These are phyloP conservation scores for Hemisphaericaspora xylofermentans DNA, from an alignment of 1,139 yeast species.

Conservation along the genomic window DNA sequence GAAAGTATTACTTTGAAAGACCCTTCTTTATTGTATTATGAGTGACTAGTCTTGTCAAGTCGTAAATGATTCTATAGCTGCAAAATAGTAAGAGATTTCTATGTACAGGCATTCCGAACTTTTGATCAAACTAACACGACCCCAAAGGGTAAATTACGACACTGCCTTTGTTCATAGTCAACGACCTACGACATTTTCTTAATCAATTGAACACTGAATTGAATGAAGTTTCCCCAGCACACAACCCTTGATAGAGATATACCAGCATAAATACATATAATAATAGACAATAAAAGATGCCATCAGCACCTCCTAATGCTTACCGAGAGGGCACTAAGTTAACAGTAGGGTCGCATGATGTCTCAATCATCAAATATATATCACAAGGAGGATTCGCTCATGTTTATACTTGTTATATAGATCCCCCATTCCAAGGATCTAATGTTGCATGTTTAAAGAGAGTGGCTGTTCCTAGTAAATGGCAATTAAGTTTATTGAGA, in stretches of 20 bases:
- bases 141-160: too few species aligned
- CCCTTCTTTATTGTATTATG: too few species aligned
- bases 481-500: constrained; percentile 62
- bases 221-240: neutral
- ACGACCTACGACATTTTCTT: too few species aligned
- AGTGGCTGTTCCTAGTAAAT: constrained; percentile 72
- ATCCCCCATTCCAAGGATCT: constrained; percentile 49
- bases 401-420: constrained; percentile 62
- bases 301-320: constrained; percentile 51
- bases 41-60: too few species aligned
- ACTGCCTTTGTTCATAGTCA: too few species aligned
- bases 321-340: constrained; percentile 60
- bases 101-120: too few species aligned
- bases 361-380: constrained; percentile 56
- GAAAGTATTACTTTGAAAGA: too few species aligned
- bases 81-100: too few species aligned
- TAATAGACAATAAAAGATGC: constrained; percentile 5
- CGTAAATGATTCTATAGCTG: too few species aligned
- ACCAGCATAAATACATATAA: neutral
- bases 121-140: too few species aligned
- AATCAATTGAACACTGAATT: too few species aligned
- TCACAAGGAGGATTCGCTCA: constrained; percentile 82
- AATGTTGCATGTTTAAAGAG: constrained; percentile 68
- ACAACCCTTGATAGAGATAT: neutral
- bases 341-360: constrained; percentile 64